These are phyloP conservation scores for Hyphopichia khmerensis DNA, from an alignment of 1,139 yeast species.

Conservation along the genomic window DNA sequence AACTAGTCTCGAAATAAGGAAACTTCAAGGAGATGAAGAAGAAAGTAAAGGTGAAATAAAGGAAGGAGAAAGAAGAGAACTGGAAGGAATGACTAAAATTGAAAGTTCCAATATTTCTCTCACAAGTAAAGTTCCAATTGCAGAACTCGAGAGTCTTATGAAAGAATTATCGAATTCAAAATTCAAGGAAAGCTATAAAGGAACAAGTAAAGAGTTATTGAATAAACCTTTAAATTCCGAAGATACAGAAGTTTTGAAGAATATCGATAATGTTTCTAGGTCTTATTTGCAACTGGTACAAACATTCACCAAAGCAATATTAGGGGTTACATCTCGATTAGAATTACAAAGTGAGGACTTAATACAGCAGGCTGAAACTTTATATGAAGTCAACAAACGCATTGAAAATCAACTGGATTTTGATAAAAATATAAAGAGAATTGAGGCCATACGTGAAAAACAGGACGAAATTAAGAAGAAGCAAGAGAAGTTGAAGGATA, in stretches of 20 bases:
- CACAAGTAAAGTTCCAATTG: neutral
- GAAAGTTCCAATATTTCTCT: neutral
- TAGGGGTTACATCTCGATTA: neutral
- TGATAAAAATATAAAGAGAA: constrained; percentile 11
- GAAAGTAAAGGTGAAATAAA: neutral
- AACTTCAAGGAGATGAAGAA: neutral
- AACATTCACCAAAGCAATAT: neutral
- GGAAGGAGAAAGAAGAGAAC: neutral
- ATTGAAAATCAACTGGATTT: constrained; percentile 1
- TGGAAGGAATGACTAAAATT: neutral
- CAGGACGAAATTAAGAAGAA: constrained; percentile 24
- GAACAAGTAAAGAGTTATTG: neutral
- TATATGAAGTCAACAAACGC: constrained; percentile 10
- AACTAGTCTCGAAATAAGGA: neutral
- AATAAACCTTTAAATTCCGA: neutral
- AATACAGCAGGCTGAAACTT: constrained; percentile 17
- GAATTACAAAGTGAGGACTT: constrained; percentile 1
- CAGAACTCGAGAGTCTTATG: neutral
- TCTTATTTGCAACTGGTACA: neutral
- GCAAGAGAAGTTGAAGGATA: constrained; percentile 19
- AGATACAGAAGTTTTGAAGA: too few relatives aligned
- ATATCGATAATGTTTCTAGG: neutral
- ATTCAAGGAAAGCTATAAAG: neutral
- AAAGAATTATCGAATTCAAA: neutral
- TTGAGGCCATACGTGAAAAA: constrained; percentile 14